Conservation (phyloP, 2,329 filamentous ascomycete genomes). For the Colletotrichum acutatum region DNA sequence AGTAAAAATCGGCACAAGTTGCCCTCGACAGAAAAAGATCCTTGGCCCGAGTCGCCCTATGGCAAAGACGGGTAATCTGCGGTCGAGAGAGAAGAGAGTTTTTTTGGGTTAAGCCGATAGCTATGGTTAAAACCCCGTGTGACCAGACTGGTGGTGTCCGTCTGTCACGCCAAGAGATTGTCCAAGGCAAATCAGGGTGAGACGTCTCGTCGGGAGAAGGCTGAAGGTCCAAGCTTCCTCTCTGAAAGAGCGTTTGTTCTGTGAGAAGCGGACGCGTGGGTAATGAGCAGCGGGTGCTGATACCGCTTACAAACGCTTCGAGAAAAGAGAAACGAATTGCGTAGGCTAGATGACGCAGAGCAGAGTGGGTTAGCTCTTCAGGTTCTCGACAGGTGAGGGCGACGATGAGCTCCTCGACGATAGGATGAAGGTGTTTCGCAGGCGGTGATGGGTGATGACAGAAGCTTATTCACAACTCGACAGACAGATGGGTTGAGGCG, state of each 20-base stretch:
- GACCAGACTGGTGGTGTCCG: conserved; percentile 4
- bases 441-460: conserved; percentile 19
- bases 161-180: conserved; percentile 29
- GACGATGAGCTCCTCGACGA: background rate
- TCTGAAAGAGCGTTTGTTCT: background rate
- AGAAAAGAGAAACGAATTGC: conserved; percentile 5
- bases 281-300: background rate
- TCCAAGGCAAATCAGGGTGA: conserved; percentile 15
- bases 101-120: conserved; percentile 17
- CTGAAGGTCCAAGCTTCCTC: conserved; percentile 10
- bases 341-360: conserved; percentile 26
- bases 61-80: conserved; percentile 13
- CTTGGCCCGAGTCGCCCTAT: conserved; percentile 11
- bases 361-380: conserved; percentile 26
- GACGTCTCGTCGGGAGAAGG: conserved; percentile 26
- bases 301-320: conserved; percentile 9
- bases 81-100: background rate
- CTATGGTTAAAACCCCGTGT: conserved; percentile 22
- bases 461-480: conserved; percentile 26
- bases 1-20: conserved; percentile 32
- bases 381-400: background rate
- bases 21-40: conserved; percentile 5
- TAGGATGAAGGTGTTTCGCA: conserved; percentile 22
- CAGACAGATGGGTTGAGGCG: conserved; percentile 26
- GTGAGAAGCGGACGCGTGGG: background rate